Evolutionary conservation across 208 protist genomes (phyloP), one percentile per base, ranked within the genome.

Genomic region (Vickermania spadyakhi): DNA sequence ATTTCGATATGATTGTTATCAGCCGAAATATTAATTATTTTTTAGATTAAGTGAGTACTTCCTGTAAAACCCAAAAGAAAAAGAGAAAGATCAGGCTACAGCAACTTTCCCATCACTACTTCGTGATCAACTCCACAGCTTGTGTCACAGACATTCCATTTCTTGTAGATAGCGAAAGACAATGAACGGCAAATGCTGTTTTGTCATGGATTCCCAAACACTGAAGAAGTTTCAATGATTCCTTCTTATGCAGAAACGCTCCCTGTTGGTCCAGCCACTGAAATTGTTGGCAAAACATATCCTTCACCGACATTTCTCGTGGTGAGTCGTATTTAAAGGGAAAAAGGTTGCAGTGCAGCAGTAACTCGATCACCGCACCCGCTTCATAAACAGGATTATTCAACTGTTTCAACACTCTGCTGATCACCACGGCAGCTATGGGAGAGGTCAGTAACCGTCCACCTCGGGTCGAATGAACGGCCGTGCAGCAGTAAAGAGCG

Each of bases 351-450:
- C 71, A 72, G 68, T 84, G 68, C 72, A 85, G 73, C 30, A 90
- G 73, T n/a, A 84, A 62, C 62, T 93, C 86, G 71, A 90, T 70
- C 26, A 80, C 72, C 1, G 71, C 73, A 1, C 83, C 83, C 2
- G 77, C 73, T 62, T 86, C 64, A 56, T 81, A 79, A 1, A 88
- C 58, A 18, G 70, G 29, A 0, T 60, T 66, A 7, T 64, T 57
- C 29, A 69, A 64, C 27, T 68, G 50, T 45, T 68, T 70, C 27
- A 90, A 57, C 5, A 91, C 72, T 26, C 52, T 60, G 1, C 42
- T 27, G 42, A 88, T 60, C 7, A 79, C 67, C 31, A 66, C 68
- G 49, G 86, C 75, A 26, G 83, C 73, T 57, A 83, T 73, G 0
- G 41, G 45, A 23, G 52, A 26, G 21, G 75, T 65, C 22, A 84